Conservation (phyloP, 2,329 filamentous ascomycete genomes). For the Incumbomyces delicatus region DNA sequence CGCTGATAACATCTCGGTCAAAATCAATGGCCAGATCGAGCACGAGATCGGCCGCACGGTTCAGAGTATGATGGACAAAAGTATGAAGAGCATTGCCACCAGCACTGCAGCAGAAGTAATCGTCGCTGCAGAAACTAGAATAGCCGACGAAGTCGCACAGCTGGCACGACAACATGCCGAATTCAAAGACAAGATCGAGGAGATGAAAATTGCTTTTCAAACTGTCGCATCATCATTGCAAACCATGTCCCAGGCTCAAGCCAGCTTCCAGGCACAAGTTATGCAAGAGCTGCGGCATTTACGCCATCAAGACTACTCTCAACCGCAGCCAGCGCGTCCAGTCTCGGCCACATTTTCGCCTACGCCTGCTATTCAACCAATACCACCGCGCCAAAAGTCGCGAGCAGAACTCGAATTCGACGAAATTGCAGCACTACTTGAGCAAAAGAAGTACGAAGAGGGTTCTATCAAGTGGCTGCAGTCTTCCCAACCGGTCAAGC, state of each 20-base stretch:
- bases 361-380: slow-evolving; percentile 16
- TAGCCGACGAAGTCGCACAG: slow-evolving; percentile 42
- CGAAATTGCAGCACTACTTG: slow-evolving; percentile 33
- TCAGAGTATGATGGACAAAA: slow-evolving; percentile 54
- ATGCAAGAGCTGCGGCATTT: slow-evolving; percentile 20
- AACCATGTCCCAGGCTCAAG: slow-evolving; percentile 34
- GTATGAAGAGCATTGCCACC: slow-evolving; percentile 54
- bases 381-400: slow-evolving; percentile 19
- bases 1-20: slow-evolving; percentile 59
- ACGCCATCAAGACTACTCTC: slow-evolving; percentile 9
- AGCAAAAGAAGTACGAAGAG: slow-evolving; percentile 32
- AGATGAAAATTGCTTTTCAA: slow-evolving; percentile 47
- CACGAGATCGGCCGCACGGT: slow-evolving; percentile 55
- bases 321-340: slow-evolving; percentile 8
- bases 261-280: slow-evolving; percentile 33
- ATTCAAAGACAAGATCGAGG: slow-evolving; percentile 43
- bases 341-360: slow-evolving; percentile 11
- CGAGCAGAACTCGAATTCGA: slow-evolving; percentile 32
- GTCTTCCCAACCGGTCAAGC: slow-evolving; percentile 46
- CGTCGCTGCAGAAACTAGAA: slow-evolving; percentile 56
- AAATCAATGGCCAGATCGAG: slow-evolving; percentile 59
- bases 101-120: slow-evolving; percentile 59
- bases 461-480: slow-evolving; percentile 50
- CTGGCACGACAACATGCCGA: slow-evolving; percentile 28
- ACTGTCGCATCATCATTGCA: slow-evolving; percentile 44